phyloP scores from a whole-genome alignment of 2,329 filamentous ascomycete genomes.

The Ascochyta koolunga region DNA sequence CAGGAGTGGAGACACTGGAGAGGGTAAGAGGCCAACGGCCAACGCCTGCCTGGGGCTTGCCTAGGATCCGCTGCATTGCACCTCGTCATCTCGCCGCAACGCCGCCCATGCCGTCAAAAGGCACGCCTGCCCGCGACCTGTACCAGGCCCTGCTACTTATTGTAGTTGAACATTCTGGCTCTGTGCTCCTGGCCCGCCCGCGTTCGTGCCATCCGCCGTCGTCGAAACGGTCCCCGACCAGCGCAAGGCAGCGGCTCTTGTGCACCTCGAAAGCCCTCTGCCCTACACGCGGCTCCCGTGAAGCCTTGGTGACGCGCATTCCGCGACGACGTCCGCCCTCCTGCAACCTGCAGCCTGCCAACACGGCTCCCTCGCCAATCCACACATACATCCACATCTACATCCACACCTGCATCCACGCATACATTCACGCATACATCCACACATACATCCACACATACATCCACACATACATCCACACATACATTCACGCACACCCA shows the following conservation, averaged over 20 bases:
- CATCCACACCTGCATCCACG: no score
- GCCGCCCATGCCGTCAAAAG: slow-evolving; percentile 25
- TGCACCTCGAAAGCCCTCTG: slow-evolving; percentile 1
- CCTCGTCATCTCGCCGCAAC: slow-evolving; percentile 29
- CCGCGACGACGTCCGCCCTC: slow-evolving; percentile 9
- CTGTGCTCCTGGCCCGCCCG: slow-evolving; percentile 1
- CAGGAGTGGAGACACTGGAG: no score
- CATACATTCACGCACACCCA: no score
- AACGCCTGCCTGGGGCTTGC: slow-evolving; percentile 26
- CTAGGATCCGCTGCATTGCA: slow-evolving; percentile 23
- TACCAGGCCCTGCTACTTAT: background rate
- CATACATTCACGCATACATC: no score
- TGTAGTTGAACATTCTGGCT: no score
- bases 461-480: no score
- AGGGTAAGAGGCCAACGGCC: no score
- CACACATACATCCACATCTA: no score
- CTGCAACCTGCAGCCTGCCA: background rate
- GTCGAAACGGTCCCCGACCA: slow-evolving; percentile 3
- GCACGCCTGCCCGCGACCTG: slow-evolving; percentile 8
- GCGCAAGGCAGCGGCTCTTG: slow-evolving; percentile 9
- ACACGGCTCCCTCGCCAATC: slow-evolving; percentile 2
- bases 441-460: no score
- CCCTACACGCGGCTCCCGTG: slow-evolving; percentile 19
- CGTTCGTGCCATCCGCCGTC: background rate
- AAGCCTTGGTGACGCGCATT: slow-evolving; percentile 17